These are phyloP conservation scores for Phialophora expanda DNA, from an alignment of 2,329 filamentous ascomycete genomes.

Conservation along the genomic window DNA sequence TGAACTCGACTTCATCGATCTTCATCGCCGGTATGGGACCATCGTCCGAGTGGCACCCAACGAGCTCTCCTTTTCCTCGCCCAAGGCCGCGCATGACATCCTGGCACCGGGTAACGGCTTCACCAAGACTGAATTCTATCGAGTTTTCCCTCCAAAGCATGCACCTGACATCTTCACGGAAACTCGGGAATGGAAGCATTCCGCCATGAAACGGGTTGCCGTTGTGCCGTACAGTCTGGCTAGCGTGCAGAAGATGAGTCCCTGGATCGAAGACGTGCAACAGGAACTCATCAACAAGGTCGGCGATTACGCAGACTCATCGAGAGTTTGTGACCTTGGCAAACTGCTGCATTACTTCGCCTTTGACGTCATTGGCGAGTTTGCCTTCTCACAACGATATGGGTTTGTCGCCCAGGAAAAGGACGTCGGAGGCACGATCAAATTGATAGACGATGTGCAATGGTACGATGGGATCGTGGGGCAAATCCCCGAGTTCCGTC, in stretches of 20 bases:
- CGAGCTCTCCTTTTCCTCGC: conserved; percentile 55
- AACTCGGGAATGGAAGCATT: conserved; percentile 59
- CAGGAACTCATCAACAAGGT: conserved; percentile 49
- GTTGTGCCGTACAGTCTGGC: conserved; percentile 40
- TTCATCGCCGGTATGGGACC: conserved; percentile 46
- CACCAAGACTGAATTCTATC: conserved; percentile 59
- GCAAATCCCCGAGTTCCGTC: conserved; percentile 52
- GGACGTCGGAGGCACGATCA: conserved; percentile 59
- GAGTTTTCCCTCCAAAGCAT: conserved; percentile 60
- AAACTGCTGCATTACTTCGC: conserved; percentile 46
- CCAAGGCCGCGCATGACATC: conserved; percentile 52
- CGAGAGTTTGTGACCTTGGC: conserved; percentile 53
- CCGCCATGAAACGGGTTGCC: conserved; percentile 58
- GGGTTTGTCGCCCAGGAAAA: conserved; percentile 58
- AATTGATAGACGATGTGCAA: conserved; percentile 55
- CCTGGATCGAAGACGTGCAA: conserved; percentile 39
- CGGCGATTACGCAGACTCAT: conserved; percentile 46
- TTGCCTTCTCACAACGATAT: conserved; percentile 52
- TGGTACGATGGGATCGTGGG: conserved; percentile 42
- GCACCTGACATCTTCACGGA: conserved; percentile 65
- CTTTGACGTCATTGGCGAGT: conserved; percentile 45
- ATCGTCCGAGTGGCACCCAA: conserved; percentile 44
- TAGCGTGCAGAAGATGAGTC: conserved; percentile 36
- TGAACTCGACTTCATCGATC: conserved; percentile 45
- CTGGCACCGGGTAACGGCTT: conserved; percentile 58